Percentiles rank a stretch among this genome's conserved stretches.
phyloP scores from a whole-genome alignment of 805 yeast species.

The Candida anglica region DNA sequence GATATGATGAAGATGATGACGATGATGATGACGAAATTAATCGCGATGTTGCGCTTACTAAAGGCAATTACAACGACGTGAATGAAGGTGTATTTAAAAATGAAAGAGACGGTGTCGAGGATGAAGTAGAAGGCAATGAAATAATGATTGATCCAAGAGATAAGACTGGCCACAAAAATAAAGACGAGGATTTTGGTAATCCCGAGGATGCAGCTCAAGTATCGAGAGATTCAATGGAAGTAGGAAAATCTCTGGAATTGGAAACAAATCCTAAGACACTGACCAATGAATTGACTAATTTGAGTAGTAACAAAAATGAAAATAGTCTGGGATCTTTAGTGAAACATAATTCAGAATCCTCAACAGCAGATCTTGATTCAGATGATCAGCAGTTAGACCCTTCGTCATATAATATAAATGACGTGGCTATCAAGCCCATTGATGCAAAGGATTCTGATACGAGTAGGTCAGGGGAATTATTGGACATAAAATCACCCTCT shows the following conservation, averaged over 20 bases:
- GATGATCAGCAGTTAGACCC: no score
- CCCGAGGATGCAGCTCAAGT: slow-evolving; percentile 2
- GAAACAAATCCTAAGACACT: no score
- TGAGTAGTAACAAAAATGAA: no score
- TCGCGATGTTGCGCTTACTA: neutral
- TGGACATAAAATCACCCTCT: no score
- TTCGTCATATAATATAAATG: slow-evolving; percentile 2
- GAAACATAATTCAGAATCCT: no score
- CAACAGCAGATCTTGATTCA: no score
- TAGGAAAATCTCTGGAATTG: no score
- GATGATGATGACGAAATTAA: neutral
- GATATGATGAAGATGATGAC: neutral
- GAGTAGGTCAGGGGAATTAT: no score
- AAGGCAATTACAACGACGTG: neutral
- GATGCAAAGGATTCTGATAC: neutral
- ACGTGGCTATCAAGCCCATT: neutral
- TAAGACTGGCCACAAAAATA: slow-evolving; percentile 2
- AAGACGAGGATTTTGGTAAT: slow-evolving; percentile 7
- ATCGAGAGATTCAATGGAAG: no score
- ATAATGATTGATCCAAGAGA: no score
- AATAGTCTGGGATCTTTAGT: no score
- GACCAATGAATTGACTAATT: no score
- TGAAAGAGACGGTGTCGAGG: slow-evolving; percentile 3
- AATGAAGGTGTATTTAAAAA: neutral
- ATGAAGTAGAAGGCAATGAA: slow-evolving; percentile 3